Percentiles rank a stretch among this genome's conserved stretches.
Conservation (phyloP, 768 basidiomycete species). For the Lentinula lateritia region DNA sequence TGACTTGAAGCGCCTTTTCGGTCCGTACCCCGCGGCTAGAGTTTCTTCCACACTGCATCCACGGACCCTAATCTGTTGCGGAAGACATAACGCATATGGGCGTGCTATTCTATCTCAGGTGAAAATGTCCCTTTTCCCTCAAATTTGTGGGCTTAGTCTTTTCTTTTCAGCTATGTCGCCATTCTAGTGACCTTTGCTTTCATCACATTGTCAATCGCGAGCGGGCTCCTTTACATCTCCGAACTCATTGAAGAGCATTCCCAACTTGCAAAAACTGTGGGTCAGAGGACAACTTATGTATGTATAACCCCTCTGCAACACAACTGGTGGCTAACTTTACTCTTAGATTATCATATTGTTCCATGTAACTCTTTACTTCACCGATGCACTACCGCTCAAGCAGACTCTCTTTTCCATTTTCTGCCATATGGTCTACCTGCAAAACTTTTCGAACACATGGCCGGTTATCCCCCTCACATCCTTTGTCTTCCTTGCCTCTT, state of each 20-base stretch:
- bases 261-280: slow-evolving; percentile 71
- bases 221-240: slow-evolving; percentile 88
- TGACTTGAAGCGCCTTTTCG: background rate
- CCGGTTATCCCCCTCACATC: slow-evolving; percentile 92
- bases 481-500: slow-evolving; percentile 77
- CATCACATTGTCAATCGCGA: slow-evolving; percentile 88
- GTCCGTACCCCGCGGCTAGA: background rate
- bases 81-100: slow-evolving; percentile 30
- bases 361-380: slow-evolving; percentile 71
- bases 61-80: background rate
- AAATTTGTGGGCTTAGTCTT: background rate
- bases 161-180: slow-evolving; percentile 59
- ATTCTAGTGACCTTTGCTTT: slow-evolving; percentile 78
- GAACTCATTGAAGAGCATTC: slow-evolving; percentile 96
- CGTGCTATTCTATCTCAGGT: slow-evolving; percentile 62
- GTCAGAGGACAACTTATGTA: slow-evolving; percentile 86
- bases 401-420: slow-evolving; percentile 74
- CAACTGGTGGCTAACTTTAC: background rate
- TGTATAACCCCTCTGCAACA: slow-evolving; percentile 24
- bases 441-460: slow-evolving; percentile 89
- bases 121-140: slow-evolving; percentile 9
- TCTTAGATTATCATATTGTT: slow-evolving; percentile 69
- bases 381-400: slow-evolving; percentile 74
- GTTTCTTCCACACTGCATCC: background rate
- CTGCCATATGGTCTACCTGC: slow-evolving; percentile 86